Evolutionary conservation across 768 basidiomycete species (phyloP).

Genomic region (Tephrocybe rancida): DNA sequence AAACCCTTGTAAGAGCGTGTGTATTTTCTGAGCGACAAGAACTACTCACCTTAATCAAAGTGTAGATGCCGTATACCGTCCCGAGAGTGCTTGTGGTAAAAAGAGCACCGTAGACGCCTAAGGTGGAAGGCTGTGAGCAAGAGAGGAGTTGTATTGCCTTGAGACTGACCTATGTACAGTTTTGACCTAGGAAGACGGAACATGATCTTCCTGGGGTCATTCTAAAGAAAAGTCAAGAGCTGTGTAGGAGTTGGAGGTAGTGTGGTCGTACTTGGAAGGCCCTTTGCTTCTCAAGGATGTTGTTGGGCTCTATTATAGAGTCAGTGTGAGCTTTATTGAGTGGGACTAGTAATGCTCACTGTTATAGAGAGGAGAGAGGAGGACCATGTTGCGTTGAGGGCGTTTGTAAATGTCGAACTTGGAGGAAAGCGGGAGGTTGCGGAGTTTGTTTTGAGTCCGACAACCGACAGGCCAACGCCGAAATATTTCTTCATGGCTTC

Average conservation of each 20-base stretch:
- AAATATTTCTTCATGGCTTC: constrained; percentile 39
- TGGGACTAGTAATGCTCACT: constrained; percentile 43
- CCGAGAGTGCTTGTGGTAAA: constrained; percentile 59
- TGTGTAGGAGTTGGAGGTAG: constrained; percentile 7
- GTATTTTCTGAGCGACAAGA: background rate
- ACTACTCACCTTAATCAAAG: constrained; percentile 44
- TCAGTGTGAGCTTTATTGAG: background rate
- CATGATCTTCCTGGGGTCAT: constrained; percentile 55
- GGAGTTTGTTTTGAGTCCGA: constrained; percentile 41
- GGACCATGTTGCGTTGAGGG: constrained; percentile 38
- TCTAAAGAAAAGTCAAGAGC: constrained; percentile 27
- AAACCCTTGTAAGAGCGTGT: background rate
- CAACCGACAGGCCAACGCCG: constrained; percentile 29
- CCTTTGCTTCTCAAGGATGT: constrained; percentile 66
- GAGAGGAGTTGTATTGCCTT: background rate
- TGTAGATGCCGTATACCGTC: constrained; percentile 50
- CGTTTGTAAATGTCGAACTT: constrained; percentile 23
- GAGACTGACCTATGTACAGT: constrained; percentile 61
- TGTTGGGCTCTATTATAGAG: constrained; percentile 55
- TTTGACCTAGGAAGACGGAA: constrained; percentile 62
- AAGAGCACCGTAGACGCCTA: constrained; percentile 57
- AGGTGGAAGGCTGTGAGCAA: constrained; percentile 4
- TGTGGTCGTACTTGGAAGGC: constrained; percentile 56
- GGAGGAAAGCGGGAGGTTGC: constrained; percentile 39
- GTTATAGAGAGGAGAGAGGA: constrained; percentile 64